Evolutionary conservation across 331 rosid species (phyloP), one percentile per base, ranked within the genome.

Genomic region (Malus hybrid): DNA sequence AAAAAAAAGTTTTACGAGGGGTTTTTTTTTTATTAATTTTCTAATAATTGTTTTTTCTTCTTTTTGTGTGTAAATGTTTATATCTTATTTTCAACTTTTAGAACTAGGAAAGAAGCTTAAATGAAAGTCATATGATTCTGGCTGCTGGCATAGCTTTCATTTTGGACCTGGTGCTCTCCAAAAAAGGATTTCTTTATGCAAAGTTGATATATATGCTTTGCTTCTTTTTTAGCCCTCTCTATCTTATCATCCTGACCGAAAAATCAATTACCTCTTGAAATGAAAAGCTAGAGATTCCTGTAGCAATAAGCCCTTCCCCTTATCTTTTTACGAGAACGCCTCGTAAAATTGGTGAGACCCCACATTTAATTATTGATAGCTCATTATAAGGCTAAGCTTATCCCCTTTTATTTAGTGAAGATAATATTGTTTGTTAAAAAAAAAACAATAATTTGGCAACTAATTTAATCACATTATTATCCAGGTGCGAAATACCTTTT

Each of bases 71-170:
- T 20, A 31, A 36, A 9, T 34, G 9, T 10, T 33, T 69, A 5
- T 55, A 7, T 16, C 16, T 8, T 13, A 39, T 33, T 33, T 55
- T 72, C 56, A 15, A 28, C 62, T 22, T 55, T 70, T 7, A 50
- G 6, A 77, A 67, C 28, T 27, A 36, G 36, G 15, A 67, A 69
- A 42, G 24, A 67, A 33, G 32, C 27, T 31, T 71, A 77, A 31
- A 72, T 63, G 59, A 77, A 70, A 16, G 20, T 73, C 85, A 82
- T 76, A 67, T 55, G 77, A 71, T 74, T 74, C 83, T 75, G 16
- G 60, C 61, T 62, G 28, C 48, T 42, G 48, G 14, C 48, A 42
- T 42, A 27, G 22, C 71, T 71, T 57, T 75, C 65, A 61, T 48
- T 61, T 78, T 81, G 74, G 75, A 72, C 52, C 60, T 15, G 82